Base-by-base conservation (phyloP, 225 moss, liverwort and hornwort species). In the Polytrichum formosum region DNA sequence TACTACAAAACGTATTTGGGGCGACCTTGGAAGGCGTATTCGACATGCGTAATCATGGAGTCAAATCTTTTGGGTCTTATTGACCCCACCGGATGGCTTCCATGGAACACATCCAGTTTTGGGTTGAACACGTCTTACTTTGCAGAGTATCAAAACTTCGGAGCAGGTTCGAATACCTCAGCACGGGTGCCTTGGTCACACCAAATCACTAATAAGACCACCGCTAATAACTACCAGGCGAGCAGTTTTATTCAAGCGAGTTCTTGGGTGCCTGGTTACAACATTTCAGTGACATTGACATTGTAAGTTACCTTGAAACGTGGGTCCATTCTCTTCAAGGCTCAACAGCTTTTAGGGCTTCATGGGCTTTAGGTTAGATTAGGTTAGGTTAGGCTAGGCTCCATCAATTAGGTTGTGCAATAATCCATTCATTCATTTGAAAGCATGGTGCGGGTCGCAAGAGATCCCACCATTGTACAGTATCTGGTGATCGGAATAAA, bases 1-100 rank as follows among this genome's bases (percentile, higher is more conserved):
- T 26, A 20, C 6, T 85, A 64, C 63, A 16, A 30, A 18, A 83
- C 81, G 1, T 91, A 76, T 28, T 21, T 94, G 53, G 93, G 90
- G 18, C 79, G 93, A 5, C 93, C 90, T 0, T 91, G 91, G 91
- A 90, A 91, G 58, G 16, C 61, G 0, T 91, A 83, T 67, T 88
- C 93, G 0, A 72, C 81, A 13, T 81, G 86, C 16, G 78, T 94
- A 2, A 70, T 79, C 27, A 23, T 90, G 55, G 73, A 74, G 68
- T 84, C 84, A 0, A 69, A 77, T 21, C 28, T 91, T 28, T 55
- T 70, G 66, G 74, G 67, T 1, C 76, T 83, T 20, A 71, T 91
- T 9, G 65, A 87, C 1, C 81, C 86, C 0, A 27, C 64, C 0
- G 93, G 91, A 1, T 91, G 93, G 88, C 35, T 86, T 28, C 60